Percentiles rank a stretch among this genome's conserved stretches.
phyloP scores from a whole-genome alignment of 2,329 filamentous ascomycete genomes.

The Clonostachys rosea region DNA sequence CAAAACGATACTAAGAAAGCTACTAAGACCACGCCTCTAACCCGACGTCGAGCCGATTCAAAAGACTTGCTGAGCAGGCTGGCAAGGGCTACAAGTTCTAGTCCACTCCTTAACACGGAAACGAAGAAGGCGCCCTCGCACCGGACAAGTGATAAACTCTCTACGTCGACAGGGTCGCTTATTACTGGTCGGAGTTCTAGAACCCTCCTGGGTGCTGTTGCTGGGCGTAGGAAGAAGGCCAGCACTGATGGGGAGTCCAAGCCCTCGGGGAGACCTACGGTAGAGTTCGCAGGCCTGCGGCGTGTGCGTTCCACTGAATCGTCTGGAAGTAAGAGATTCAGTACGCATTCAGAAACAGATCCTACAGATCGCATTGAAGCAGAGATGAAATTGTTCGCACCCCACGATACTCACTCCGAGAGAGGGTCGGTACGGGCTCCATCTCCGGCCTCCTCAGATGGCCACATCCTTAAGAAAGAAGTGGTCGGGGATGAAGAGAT shows the following conservation, averaged over 20 bases:
- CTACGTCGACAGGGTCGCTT: too few species aligned
- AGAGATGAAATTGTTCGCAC: conserved; percentile 53
- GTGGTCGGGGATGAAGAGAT: conserved; percentile 27
- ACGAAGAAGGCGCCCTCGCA: conserved; percentile 5
- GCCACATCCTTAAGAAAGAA: neutral
- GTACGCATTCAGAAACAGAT: conserved; percentile 45
- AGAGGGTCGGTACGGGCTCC: conserved; percentile 46
- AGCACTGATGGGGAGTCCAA: too few species aligned
- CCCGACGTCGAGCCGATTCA: neutral
- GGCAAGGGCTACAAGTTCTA: conserved; percentile 40
- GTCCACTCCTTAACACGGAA: conserved; percentile 26
- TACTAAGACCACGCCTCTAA: neutral
- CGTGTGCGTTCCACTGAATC: conserved; percentile 40
- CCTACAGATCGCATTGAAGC: conserved; percentile 52
- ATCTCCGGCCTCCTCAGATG: conserved; percentile 22
- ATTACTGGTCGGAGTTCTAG: too few species aligned
- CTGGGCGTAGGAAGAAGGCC: too few species aligned
- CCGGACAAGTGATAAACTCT: too few species aligned
- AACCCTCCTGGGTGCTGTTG: too few species aligned
- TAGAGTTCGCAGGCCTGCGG: conserved; percentile 40
- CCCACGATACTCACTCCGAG: conserved; percentile 49
- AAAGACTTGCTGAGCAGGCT: conserved; percentile 42
- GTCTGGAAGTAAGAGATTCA: conserved; percentile 37
- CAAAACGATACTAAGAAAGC: neutral
- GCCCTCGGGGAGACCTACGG: conserved; percentile 14